Conservation (phyloP, 805 yeast genomes). For the Blastobotrys robertii region DNA sequence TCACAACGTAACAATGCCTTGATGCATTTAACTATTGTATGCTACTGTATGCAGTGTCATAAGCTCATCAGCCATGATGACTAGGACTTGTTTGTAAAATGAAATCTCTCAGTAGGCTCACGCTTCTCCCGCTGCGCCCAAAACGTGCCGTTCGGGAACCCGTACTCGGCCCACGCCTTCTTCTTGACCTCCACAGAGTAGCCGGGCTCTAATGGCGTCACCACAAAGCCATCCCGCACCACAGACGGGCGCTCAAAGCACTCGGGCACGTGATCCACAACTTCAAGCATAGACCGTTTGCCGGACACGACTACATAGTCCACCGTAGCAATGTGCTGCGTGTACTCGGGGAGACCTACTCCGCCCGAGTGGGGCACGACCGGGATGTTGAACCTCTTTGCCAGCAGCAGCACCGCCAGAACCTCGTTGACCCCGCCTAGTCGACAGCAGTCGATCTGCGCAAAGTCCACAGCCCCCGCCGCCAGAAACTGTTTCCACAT, state of each 20-base stretch:
- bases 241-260: constrained; percentile 23
- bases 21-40: background rate
- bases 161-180: constrained; percentile 19
- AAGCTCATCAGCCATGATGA: background rate
- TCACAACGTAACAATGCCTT: background rate
- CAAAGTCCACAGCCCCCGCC: constrained; percentile 24
- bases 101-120: constrained; percentile 12
- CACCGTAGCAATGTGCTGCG: constrained; percentile 29
- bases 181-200: constrained; percentile 26
- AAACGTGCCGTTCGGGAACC: constrained; percentile 26
- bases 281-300: constrained; percentile 25
- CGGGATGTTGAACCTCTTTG: constrained; percentile 27
- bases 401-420: constrained; percentile 26
- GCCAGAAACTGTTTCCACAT: constrained; percentile 27
- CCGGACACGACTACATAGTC: constrained; percentile 26
- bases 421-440: constrained; percentile 30
- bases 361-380: constrained; percentile 32
- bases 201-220: constrained; percentile 27
- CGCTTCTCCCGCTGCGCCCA: constrained; percentile 21
- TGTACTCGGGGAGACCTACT: constrained; percentile 29
- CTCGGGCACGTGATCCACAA: constrained; percentile 27
- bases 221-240: constrained; percentile 24
- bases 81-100: constrained; percentile 5
- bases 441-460: constrained; percentile 29
- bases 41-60: background rate